Evolutionary conservation across 768 basidiomycete species (phyloP), one percentile per base, ranked within the genome.

Genomic region (Termitomyces sp.): DNA sequence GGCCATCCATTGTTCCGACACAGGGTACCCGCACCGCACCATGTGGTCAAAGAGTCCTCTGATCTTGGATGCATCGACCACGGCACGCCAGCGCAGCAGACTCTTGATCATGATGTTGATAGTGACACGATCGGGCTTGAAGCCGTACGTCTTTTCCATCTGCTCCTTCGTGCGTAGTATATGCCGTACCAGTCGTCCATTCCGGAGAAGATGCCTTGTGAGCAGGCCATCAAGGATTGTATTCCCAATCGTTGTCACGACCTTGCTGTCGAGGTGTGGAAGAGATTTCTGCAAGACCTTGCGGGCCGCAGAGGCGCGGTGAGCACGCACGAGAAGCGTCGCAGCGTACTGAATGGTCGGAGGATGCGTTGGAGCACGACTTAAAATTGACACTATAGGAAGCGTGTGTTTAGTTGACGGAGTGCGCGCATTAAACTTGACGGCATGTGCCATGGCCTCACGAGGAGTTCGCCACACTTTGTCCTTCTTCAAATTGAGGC

Each of bases 101-200:
- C 79, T 81, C 68, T 86, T 87, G 62, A 91, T 61, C 48, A 92
- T 55, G 51, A 92, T 83, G 67, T 93, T 92, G 58, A 83, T 74
- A 5, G 92, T 92, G 42, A 89, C 76, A 11, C 86, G 79, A 69
- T 94, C 90, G 9, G 87, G 84, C 12, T 68, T 68, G 68, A 92
- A 90, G 7, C 73, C 78, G 40, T 79, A 77, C 48, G 75, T 68
- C 52, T 71, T 65, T 48, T 75, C 69, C 35, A 92, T 78, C 13
- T 74, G 62, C 39, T 77, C 70, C 57, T 84, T 76, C 35, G 78
- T 71, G 5, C 68, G 69, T 20, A 81, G 54, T 32, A 81, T 65
- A 61, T 75, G 76, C 28, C 79, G 76, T n/a, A 87, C 73, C 13
- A 81, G 73, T 50, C 79, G 78, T 35, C 75, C 77, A 59, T 83